Conservation (phyloP, 345 rosid species). For the Erysimum cheiranthoides region DNA sequence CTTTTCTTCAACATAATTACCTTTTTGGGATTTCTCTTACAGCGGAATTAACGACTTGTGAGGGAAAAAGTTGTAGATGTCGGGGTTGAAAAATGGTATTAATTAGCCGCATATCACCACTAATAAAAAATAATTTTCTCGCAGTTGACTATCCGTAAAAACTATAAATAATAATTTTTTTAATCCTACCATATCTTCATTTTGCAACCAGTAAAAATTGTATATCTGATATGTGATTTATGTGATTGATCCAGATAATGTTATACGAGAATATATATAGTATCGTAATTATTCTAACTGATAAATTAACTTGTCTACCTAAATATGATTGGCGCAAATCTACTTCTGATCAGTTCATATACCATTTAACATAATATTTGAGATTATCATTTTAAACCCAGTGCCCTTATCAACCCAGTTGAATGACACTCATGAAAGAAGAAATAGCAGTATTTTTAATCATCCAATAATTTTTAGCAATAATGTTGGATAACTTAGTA, state of each 20-base stretch:
- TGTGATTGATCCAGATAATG: not conserved
- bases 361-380: constrained; percentile 1
- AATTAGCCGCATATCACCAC: not conserved
- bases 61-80: constrained; percentile 9
- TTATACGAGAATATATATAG: too few species aligned
- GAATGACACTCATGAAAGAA: not conserved
- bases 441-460: not conserved
- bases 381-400: not conserved
- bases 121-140: not conserved
- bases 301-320: too few species aligned
- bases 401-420: not conserved
- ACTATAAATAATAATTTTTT: not conserved
- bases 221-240: not conserved
- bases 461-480: not conserved
- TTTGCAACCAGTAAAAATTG: not conserved
- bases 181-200: not conserved
- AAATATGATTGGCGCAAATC: not conserved
- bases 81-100: constrained; percentile 15
- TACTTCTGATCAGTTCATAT: not conserved
- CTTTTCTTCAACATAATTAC: constrained; percentile 2
- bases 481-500: not conserved
- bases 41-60: not conserved
- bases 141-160: constrained; percentile 5
- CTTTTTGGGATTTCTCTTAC: constrained; percentile 9
- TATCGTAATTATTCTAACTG: too few species aligned